These are phyloP conservation scores for Nematocida ironsii DNA, from an alignment of 371 early-diverging fungal species.

Conservation along the genomic window DNA sequence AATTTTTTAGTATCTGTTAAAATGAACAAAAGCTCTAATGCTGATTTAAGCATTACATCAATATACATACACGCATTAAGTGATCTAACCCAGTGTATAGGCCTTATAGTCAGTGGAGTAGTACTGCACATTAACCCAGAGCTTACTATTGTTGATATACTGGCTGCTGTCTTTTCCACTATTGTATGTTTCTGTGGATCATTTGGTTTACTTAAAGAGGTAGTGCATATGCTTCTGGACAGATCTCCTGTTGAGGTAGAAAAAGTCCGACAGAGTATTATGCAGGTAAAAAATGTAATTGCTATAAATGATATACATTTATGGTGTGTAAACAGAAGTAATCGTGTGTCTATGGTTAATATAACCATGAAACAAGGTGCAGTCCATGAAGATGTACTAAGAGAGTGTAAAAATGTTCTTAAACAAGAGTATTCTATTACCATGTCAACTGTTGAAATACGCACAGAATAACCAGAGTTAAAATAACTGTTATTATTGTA, in stretches of 20 bases:
- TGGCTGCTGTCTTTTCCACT: conserved; percentile 21
- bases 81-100: conserved; percentile 45
- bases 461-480: background rate
- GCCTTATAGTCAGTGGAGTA: conserved; percentile 6
- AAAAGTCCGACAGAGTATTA: background rate
- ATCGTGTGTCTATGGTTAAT: conserved; percentile 3
- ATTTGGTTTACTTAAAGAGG: conserved; percentile 30
- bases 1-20: conserved; percentile 33
- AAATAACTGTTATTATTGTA: background rate
- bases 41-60: conserved; percentile 33
- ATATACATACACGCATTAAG: conserved; percentile 48
- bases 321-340: conserved; percentile 30
- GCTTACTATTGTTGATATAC: conserved; percentile 23
- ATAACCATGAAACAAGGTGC: conserved; percentile 19
- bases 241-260: conserved; percentile 34
- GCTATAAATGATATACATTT: conserved; percentile 25
- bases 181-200: conserved; percentile 36
- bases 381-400: background rate
- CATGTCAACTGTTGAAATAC: conserved; percentile 29
- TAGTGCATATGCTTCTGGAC: conserved; percentile 20
- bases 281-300: conserved; percentile 5
- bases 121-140: conserved; percentile 21
- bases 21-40: conserved; percentile 4
- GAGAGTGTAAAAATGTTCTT: conserved; percentile 22
- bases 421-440: conserved; percentile 1